Base-by-base conservation (phyloP, 2,329 filamentous ascomycete species). In the Teratosphaeria destructans region DNA sequence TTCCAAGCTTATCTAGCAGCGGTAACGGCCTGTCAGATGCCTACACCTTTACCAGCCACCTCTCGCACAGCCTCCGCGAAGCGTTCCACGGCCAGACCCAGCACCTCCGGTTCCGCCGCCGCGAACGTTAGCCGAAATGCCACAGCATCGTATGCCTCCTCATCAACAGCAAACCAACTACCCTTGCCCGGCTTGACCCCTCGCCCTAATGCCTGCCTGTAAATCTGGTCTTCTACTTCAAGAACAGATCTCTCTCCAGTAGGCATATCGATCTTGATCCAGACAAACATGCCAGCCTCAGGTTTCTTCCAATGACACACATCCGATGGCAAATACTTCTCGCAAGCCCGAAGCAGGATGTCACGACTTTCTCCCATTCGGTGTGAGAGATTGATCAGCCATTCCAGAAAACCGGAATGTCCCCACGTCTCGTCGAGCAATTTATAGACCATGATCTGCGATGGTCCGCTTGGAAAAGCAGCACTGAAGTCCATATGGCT, bases 101-200 rank as follows among this genome's bases (percentile, higher is more conserved):
- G 80, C 74, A 77, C 74, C 56, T 77, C 76, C 39, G 70, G 71
- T 23, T 73, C 85, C 2, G 91, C 91, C 43, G 91, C 86, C 0
- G 93, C 92, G 77, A 88, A 99, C 0, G 93, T 99, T 94, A 83
- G 79, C 97, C 95, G 77, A 90, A 96, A 74, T 96, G 79, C 39
- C 16, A 86, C 75, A 79, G 69, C 56, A 79, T 77, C 57, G 76
- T 72, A 11, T 78, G 79, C 55, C 82, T 79, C 52, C 81, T 82
- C 71, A 49, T 94, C 87, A 0, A 92, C 89, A 60, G 85, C 82
- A 81, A 97, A 99, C 92, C 92, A 99, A 55, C 86, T 92, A 3
- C 94, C 94, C 55, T 89, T 82, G 60, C 89, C 90, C 2, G 94
- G 80, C 54, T 99, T 80, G 4, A 94, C 89, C 26, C 89, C 88